Base-by-base conservation (phyloP, 73 alveolate species). In the Symbiodinium natans region DNA sequence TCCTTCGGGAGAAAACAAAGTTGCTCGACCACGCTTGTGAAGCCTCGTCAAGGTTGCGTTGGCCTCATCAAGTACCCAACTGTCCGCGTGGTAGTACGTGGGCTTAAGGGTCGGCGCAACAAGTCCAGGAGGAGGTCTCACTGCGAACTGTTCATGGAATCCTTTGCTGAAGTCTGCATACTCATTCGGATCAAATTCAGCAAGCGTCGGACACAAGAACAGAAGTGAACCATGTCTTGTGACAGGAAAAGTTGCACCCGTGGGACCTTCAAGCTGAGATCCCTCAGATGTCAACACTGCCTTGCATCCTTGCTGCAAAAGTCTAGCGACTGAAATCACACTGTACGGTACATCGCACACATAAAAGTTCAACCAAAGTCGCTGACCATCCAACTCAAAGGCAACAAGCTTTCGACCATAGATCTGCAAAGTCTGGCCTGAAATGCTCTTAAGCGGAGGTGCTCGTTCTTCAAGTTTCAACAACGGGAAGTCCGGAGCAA, bases 281-380 rank as follows among this genome's bases (percentile, higher is more conserved):
- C 59, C 59, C 59, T 46, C 59, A 46, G 59, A 8, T 6, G 19
- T 43, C 56, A 74, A 1, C 9, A 2, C 48, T 29, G 39, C 85
- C 85, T 74, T 74, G 40, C 39, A 74, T 0, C 85, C 42, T 10
- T 74, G 85, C 48, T 31, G 39, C 9, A 73, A 15, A 0, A 3
- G 41, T 74, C 85, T 3, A 3, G 42, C 29, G 1, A 74, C 85
- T 29, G 85, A 74, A 0, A 11, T 13, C 19, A 74, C 48, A 31
- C 85, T 74, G 48, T 74, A 74, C 7, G 85, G 85, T 10, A 74
- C 85, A 74, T 74, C 48, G 9, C 85, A 31, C 23, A 74, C 85
- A 23, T 74, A 23, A 74, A 11, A 74, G 9, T 31, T 34, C 85
- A 74, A 74, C 85, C 85, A 74, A 25, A 74, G 42, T 74, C 25